Evolutionary conservation across 2,329 filamentous ascomycete genomes (phyloP), one percentile per base, ranked within the genome.

Genomic region (Alternaria sp.): DNA sequence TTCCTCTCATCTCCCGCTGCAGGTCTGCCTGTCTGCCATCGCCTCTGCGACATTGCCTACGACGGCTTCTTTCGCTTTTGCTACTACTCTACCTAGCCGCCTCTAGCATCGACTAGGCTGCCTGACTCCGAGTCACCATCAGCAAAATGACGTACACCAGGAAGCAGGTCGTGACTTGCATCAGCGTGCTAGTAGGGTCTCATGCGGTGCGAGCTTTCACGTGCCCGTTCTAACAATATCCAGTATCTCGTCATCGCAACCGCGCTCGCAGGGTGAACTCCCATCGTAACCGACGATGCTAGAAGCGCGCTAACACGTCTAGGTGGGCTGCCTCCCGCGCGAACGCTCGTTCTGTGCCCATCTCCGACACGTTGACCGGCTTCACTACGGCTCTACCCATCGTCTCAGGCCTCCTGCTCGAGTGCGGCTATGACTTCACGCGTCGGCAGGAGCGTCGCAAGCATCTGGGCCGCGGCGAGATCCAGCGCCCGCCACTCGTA

Each of bases 231-330:
- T 62, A 57, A 64, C 51, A 45, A 53, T 10, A 23, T n/a, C 36
- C 60, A 83, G 81, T 83, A 81, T 65, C 80, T 84, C 55, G 63
- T 81, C 61, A 63, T 76, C 53, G 74, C 81, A 58, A 82, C 81
- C 9, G 74, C 74, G 13, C 69, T 84, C 47, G 80, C 81, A 53
- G 80, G 73, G 75, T 79, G 73, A 40, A 19, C 12, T 23, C 53
- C 1, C 28, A 19, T 44, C 17, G 13, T 49, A 49, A 19, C 17
- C 10, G 56, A 26, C 40, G 9, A 32, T 26, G 19, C 43, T 40
- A 44, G 47, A 40, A 36, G n/a, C 9, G 10, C 54, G 45, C 67
- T 72, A 54, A 69, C 65, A 21, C 44, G 26, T 25, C 10, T 51
- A 78, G 77, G 32, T 80, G 75, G 59, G 77, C 73, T 56, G 58